Base-by-base conservation (phyloP, 176 grass and related monocot genomes). In the Pontederia crassipes region DNA sequence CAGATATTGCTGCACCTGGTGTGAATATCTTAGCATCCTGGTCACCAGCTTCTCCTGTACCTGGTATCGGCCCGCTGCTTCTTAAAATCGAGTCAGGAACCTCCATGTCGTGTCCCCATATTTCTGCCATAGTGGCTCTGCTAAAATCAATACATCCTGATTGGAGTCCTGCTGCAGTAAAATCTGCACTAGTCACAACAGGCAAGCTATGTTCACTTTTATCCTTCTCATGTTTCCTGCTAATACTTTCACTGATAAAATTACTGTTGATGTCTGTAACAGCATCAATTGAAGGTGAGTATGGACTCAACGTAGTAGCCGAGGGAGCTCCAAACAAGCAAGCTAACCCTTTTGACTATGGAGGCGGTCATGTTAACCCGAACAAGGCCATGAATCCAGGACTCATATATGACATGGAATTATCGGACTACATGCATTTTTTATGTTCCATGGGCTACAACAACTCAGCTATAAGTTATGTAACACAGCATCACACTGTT, bases 81-180 rank as follows among this genome's bases (percentile, higher is more conserved):
- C 91, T 97, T 66, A 91, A 85, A 59, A 92, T 97, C 4, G 93
- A 97, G 48, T 97, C 93, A 17, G 93, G 87, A 55, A 97, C 93
- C 2, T 97, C 93, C 2, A 97, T 97, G 93, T 86, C 93, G 8
- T 97, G 93, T 52, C 93, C 87, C 0, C 93, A 97, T 58, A 68
- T 92, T 61, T 83, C 93, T 51, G 93, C 78, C 2, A 64, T 92
- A 24, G 74, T 61, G 4, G 84, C 93, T 17, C 88, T 97, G 68
- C 81, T 97, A 69, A 91, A 83, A 88, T 80, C 87, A 76, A 57
- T 79, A 66, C 79, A 97, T 81, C 87, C 93, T 55, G 78, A 75
- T 52, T 97, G 93, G 93, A 91, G 83, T 49, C 84, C 93, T 17
- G 87, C 93, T 54, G 84, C 84, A 24, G 63, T 97, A 67, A 97